Conservation (phyloP, 345 rosid species). For the Ailanthus altissimus region DNA sequence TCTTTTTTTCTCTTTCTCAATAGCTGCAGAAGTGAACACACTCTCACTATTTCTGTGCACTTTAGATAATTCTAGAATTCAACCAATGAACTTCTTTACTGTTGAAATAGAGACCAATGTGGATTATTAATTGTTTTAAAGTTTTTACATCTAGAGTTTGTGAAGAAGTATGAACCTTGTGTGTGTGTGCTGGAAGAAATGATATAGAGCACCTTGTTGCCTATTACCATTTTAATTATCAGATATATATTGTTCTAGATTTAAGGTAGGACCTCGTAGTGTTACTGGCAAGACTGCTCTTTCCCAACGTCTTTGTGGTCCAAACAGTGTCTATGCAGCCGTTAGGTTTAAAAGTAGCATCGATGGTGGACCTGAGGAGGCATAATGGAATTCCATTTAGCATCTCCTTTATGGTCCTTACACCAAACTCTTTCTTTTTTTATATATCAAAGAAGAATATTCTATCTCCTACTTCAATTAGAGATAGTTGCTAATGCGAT, state of each 20-base stretch:
- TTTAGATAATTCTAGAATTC: neutral
- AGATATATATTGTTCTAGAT: neutral
- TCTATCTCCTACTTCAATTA: neutral
- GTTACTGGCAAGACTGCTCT: neutral
- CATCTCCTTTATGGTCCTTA: neutral
- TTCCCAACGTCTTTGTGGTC: neutral
- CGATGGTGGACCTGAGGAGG: constrained; percentile 1
- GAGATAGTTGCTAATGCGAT: constrained; percentile 12
- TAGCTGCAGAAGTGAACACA: neutral
- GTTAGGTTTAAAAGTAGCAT: neutral
- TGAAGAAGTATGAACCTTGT: neutral
- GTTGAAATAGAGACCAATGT: neutral
- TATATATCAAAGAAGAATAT: neutral
- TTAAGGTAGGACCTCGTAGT: neutral
- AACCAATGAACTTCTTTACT: neutral
- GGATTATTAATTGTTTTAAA: neutral
- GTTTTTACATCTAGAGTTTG: neutral
- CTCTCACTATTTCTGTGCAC: neutral
- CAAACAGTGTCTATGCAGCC: neutral
- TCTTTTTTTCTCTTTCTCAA: neutral
- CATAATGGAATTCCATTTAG: neutral
- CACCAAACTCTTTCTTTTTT: neutral
- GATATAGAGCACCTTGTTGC: neutral
- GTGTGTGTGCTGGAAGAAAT: neutral
- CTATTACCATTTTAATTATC: neutral